A percentile compares a stretch with the other conserved stretches of the same genome.
These are phyloP conservation scores for Alternaria arborescens DNA, from an alignment of 2,329 filamentous ascomycete genomes.

Conservation along the genomic window DNA sequence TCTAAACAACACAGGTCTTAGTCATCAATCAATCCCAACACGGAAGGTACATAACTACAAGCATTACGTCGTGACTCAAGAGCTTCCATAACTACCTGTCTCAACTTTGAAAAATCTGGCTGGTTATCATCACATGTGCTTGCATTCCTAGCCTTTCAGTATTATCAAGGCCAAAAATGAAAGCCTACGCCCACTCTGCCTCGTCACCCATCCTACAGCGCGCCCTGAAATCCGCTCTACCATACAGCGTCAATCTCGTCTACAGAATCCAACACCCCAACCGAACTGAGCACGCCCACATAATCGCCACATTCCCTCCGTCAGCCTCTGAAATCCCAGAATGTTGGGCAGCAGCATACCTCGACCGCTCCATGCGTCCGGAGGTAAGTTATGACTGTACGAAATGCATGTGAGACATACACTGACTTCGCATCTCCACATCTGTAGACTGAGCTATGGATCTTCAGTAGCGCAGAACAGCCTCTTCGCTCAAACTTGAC, in stretches of 20 bases:
- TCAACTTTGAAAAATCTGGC: too few species aligned
- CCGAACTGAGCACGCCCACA: constrained; percentile 49
- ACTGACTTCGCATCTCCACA: too few species aligned
- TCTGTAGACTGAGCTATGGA: constrained; percentile 65
- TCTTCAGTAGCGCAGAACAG: constrained; percentile 58
- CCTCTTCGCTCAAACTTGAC: constrained; percentile 26
- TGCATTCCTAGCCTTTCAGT: neutral
- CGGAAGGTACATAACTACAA: constrained; percentile 10
- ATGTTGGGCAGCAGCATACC: constrained; percentile 66
- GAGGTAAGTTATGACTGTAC: constrained; percentile 47
- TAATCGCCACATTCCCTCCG: constrained; percentile 52
- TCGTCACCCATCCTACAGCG: constrained; percentile 60
- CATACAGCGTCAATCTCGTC: constrained; percentile 67
- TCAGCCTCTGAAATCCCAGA: constrained; percentile 21
- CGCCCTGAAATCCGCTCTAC: constrained; percentile 62
- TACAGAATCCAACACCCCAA: constrained; percentile 69
- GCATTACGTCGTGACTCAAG: neutral
- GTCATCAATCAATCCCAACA: constrained; percentile 11
- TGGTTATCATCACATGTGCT: neutral
- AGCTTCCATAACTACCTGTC: neutral
- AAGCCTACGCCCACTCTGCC: constrained; percentile 31
- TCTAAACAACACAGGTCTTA: neutral
- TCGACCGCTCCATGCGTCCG: constrained; percentile 67
- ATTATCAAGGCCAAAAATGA: constrained; percentile 5
- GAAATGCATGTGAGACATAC: too few species aligned